These are phyloP conservation scores for Prunus mongolica DNA, from an alignment of 306 rosid species.

Conservation along the genomic window DNA sequence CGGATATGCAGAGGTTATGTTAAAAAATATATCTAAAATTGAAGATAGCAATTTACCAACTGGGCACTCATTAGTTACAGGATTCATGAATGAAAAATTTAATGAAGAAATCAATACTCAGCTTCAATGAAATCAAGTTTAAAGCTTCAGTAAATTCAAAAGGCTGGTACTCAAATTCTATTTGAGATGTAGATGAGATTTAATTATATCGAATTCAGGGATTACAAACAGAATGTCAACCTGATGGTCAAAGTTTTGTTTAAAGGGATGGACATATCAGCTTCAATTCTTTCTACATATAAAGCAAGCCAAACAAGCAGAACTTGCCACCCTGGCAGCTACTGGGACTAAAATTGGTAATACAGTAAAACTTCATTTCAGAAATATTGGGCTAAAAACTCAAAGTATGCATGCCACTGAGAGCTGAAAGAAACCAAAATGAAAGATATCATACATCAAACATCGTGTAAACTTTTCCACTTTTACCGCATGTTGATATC, in stretches of 20 bases:
- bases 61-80: not conserved
- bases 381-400: not conserved
- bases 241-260: not conserved
- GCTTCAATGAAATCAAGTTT: not conserved
- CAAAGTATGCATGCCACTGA: not conserved
- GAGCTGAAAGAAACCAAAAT: conserved; percentile 18
- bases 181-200: not conserved
- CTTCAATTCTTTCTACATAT: not conserved
- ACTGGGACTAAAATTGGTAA: not conserved
- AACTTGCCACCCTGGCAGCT: not conserved
- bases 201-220: not conserved
- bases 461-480: conserved; percentile 93
- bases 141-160: not conserved
- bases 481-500: conserved; percentile 87
- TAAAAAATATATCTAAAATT: not conserved
- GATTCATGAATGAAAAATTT: not conserved
- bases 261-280: not conserved
- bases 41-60: not conserved
- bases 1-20: not conserved
- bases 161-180: not conserved
- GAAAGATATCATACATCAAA: conserved; percentile 71
- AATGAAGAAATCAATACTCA: not conserved
- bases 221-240: not conserved
- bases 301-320: not conserved
- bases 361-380: not conserved